These are phyloP conservation scores for Penicillium dipodomyicola DNA, from an alignment of 495 filamentous ascomycete species.

Conservation along the genomic window DNA sequence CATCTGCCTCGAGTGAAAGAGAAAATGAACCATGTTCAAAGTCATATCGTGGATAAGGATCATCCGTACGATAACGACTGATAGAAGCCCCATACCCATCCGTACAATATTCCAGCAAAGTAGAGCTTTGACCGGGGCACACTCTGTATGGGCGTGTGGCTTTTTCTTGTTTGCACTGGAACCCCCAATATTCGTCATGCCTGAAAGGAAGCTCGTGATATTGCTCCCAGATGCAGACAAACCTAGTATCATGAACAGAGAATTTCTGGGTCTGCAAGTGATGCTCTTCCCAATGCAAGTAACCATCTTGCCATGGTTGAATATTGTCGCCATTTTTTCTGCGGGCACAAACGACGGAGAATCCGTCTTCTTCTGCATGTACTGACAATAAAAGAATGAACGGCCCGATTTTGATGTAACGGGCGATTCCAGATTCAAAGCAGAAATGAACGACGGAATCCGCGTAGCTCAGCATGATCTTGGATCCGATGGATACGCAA, in stretches of 20 bases:
- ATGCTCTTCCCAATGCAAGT: neutral
- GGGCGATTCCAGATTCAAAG: slow-evolving; percentile 17
- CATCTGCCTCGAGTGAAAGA: neutral
- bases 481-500: slow-evolving; percentile 19
- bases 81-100: too few species aligned
- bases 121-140: neutral
- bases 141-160: neutral
- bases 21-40: neutral
- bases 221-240: neutral
- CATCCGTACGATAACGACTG: too few species aligned
- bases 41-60: too few species aligned
- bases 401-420: slow-evolving; percentile 8
- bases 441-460: slow-evolving; percentile 28
- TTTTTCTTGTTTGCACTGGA: too few species aligned
- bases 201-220: neutral
- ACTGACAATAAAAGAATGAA: neutral
- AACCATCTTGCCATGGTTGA: neutral
- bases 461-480: slow-evolving; percentile 19
- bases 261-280: slow-evolving; percentile 7
- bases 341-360: slow-evolving; percentile 5
- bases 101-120: neutral
- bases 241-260: neutral
- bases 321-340: neutral
- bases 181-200: too few species aligned
- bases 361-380: slow-evolving; percentile 11